Evolutionary conservation across 2,329 filamentous ascomycete species (phyloP).

Genomic region (Fusarium goolgardi): DNA sequence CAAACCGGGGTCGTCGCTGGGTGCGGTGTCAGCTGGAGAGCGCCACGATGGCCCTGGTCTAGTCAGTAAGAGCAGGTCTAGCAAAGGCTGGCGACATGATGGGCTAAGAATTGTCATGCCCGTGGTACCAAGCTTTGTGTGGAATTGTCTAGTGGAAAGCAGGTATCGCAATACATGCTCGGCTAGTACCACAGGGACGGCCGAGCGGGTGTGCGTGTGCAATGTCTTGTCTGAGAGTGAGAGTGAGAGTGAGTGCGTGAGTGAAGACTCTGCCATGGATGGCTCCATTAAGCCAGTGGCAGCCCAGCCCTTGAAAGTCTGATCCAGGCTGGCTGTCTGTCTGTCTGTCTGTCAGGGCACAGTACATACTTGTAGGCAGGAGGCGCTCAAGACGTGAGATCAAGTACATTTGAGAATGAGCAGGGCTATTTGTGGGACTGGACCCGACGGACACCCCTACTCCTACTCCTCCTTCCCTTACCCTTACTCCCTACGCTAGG

Average conservation of each 20-base stretch:
- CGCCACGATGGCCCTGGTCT: slow-evolving; percentile 47
- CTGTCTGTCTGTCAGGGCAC: background rate
- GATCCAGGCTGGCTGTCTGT: background rate
- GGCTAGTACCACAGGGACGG: slow-evolving; percentile 34
- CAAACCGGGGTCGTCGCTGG: slow-evolving; percentile 38
- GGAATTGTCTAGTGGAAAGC: slow-evolving; percentile 3
- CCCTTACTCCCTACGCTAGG: slow-evolving; percentile 16
- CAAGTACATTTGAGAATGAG: slow-evolving; percentile 16
- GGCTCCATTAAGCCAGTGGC: slow-evolving; percentile 28
- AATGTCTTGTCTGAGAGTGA: slow-evolving; percentile 36
- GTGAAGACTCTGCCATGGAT: slow-evolving; percentile 28
- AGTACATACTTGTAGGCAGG: slow-evolving; percentile 13
- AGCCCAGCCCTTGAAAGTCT: slow-evolving; percentile 2
- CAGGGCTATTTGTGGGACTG: slow-evolving; percentile 31
- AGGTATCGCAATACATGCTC: slow-evolving; percentile 31
- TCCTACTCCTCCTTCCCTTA: slow-evolving; percentile 13
- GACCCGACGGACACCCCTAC: slow-evolving; percentile 30
- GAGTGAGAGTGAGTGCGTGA: slow-evolving; percentile 4
- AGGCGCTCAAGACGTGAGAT: background rate
- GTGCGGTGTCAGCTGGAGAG: slow-evolving; percentile 47
- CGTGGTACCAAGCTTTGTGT: slow-evolving; percentile 32
- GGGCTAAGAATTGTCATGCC: slow-evolving; percentile 27
- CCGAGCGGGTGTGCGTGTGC: slow-evolving; percentile 41
- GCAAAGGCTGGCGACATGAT: slow-evolving; percentile 35
- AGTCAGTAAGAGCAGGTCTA: slow-evolving; percentile 33